Base-by-base conservation (phyloP, 192 early-diverging fungal genomes). In the Gryganskiella cystojenkinii region DNA sequence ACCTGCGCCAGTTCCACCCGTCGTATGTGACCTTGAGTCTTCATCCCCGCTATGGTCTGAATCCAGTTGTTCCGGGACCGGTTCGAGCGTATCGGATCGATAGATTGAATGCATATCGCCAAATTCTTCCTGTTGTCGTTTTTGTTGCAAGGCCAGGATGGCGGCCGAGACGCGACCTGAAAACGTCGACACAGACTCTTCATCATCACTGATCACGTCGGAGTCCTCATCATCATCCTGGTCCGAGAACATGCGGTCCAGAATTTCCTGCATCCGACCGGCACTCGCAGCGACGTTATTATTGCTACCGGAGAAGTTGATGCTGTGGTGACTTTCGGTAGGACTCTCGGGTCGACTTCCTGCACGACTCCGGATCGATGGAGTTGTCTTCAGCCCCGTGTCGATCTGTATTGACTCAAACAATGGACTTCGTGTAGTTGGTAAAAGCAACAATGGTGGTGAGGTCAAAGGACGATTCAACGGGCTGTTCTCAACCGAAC, bases 241-340 rank as follows among this genome's bases (percentile, higher is more conserved):
- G 35, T 76, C 74, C 10, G 74, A 78, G 42, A 78, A 78, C 74
- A 78, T 78, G 46, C 74, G 53, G 43, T 78, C 74, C 67, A 78
- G 61, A 54, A 78, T 78, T 49, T 78, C 74, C 11, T 78, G 74
- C 74, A 78, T 78, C 35, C 67, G 47, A 8, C 56, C 74, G 8
- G 74, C 67, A 56, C 74, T 78, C 19, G 55, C 67, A 6, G 56
- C 74, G 24, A 78, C 67, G 31, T 59, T 78, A 25, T n/a, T n/a
- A n/a, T n/a, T n/a, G n/a, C n/a, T n/a, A n/a, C n/a, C n/a, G n/a
- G n/a, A n/a, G n/a, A n/a, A n/a, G n/a, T n/a, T n/a, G n/a, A 30
- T 63, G 24, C 74, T 69, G 10, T 78, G 55, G 28, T 69, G 61
- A 27, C 64, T 62, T 40, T 69, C 74, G 17, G 74, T 69, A 14